Base-by-base conservation (phyloP, 352 stramenopile species). In the Phytophthora foliorum region DNA sequence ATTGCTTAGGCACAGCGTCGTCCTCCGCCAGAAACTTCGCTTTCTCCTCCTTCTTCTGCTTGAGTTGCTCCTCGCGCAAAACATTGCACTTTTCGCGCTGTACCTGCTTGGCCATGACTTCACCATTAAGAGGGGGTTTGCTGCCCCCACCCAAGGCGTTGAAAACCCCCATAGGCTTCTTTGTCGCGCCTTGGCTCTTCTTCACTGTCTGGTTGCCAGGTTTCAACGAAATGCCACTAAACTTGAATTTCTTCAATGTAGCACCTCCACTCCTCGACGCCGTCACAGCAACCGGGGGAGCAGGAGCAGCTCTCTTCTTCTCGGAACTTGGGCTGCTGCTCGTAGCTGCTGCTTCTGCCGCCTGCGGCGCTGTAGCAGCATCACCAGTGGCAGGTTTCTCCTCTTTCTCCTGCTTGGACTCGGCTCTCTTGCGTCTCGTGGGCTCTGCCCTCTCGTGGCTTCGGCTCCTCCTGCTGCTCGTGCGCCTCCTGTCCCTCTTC, bases 211-310 rank as follows among this genome's bases (percentile, higher is more conserved):
- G 49, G 41, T 57, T 71, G 2, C 64, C 58, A 50, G 65, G 17
- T 67, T 92, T 95, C 27, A 95, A 63, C 6, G 86, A 81, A 27
- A 95, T 92, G 7, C 76, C 69, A 13, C 74, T 78, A 48, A 94
- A 95, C 50, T 86, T 90, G 50, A 92, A 92, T 31, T 75, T 86
- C 58, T 87, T 84, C 34, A 75, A 16, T 2, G 46, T 65, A 16
- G 51, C 65, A 13, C 53, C 49, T 51, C 67, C 65, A 17, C 38
- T 70, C 21, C n/a, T 44, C 16, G 8, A 19, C 1, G 51, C 36
- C n/a, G 52, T 73, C 11, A 57, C 45, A 24, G 59, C 39, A 67
- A 27, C 11, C 16, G 51, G 38, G 19, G 42, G 27, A 19, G 31
- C 27, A 6, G 21, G 8, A n/a, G 48, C 45, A 14, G 31, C 25